These are phyloP conservation scores for Torrubiellomyces zombiae DNA, from an alignment of 2,329 filamentous ascomycete genomes.

Conservation along the genomic window DNA sequence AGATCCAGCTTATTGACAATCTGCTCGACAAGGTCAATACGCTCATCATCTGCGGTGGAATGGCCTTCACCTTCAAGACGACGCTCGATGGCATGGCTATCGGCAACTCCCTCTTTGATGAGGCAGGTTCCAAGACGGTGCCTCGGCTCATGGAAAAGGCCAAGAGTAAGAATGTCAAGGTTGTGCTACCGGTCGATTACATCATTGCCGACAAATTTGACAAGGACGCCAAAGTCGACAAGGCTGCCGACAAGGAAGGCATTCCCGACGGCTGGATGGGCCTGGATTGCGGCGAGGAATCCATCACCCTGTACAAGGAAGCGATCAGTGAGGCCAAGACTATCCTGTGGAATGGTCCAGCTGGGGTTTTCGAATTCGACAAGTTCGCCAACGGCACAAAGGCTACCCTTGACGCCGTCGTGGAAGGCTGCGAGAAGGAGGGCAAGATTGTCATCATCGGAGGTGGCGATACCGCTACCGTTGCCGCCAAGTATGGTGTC, in stretches of 20 bases:
- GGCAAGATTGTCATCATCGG: conserved; percentile 98
- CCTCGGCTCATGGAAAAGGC: conserved; percentile 81
- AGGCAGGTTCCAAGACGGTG: conserved; percentile 85
- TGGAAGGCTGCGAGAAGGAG: conserved; percentile 53
- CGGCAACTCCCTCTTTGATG: conserved; percentile 81
- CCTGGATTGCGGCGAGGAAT: conserved; percentile 84
- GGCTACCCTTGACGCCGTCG: conserved; percentile 75
- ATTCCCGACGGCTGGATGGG: conserved; percentile 98
- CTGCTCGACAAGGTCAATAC: conserved; percentile 95
- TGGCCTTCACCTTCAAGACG: conserved; percentile 99
- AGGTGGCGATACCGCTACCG: conserved; percentile 93
- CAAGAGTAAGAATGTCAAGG: conserved; percentile 87
- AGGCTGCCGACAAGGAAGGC: conserved; percentile 70
- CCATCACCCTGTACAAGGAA: conserved; percentile 71
- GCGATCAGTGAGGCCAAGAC: conserved; percentile 82
- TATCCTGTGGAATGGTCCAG: conserved; percentile 96
- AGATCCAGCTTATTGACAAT: conserved; percentile 99
- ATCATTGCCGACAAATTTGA: conserved; percentile 91
- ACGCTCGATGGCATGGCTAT: conserved; percentile 83
- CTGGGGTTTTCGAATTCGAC: conserved; percentile 95
- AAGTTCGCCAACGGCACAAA: conserved; percentile 88
- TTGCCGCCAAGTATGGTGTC: conserved; percentile 90
- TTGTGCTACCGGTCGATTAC: conserved; percentile 89
- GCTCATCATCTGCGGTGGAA: conserved; percentile 88
- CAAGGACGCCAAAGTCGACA: conserved; percentile 63